These are phyloP conservation scores for Populus tomentosa DNA, from an alignment of 441 rosid genomes.

Conservation along the genomic window DNA sequence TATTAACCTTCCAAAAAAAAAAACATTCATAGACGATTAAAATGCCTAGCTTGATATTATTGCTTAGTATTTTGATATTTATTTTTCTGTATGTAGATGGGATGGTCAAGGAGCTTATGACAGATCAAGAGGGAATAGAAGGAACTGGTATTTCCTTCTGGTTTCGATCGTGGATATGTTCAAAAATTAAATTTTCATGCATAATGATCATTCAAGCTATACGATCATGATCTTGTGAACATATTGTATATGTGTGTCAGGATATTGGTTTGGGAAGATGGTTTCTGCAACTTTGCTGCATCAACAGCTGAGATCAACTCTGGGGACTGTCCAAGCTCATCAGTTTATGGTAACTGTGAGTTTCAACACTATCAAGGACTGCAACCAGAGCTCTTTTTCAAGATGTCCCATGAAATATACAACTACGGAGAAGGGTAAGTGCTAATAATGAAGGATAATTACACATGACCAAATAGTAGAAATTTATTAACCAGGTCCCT, in stretches of 20 bases:
- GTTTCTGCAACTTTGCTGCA: constrained; percentile 93
- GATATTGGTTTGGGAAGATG: constrained; percentile 99
- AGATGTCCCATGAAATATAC: constrained; percentile 99
- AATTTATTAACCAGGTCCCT: not conserved
- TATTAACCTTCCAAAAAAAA: not conserved
- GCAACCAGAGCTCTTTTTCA: constrained; percentile 96
- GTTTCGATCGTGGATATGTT: not conserved
- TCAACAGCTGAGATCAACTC: constrained; percentile 54
- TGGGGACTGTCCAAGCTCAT: constrained; percentile 54
- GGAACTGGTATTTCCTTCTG: constrained; percentile 68
- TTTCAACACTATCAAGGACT: constrained; percentile 81
- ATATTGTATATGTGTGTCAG: constrained; percentile 27
- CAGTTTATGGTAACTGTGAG: constrained; percentile 51
- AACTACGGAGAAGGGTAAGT: constrained; percentile 97
- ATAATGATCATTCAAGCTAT: not conserved
- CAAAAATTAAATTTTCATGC: not conserved
- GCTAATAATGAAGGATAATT: not conserved
- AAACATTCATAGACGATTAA: not conserved
- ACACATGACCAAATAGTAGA: not conserved
- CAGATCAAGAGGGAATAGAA: constrained; percentile 92
- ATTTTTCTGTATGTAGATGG: constrained; percentile 51
- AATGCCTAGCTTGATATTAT: not conserved
- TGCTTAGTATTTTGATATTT: constrained; percentile 1
- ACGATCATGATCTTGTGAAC: not conserved
- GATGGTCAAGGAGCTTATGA: constrained; percentile 95